Conservation (phyloP, 495 filamentous ascomycete species). For the Clohesyomyces aquaticus region DNA sequence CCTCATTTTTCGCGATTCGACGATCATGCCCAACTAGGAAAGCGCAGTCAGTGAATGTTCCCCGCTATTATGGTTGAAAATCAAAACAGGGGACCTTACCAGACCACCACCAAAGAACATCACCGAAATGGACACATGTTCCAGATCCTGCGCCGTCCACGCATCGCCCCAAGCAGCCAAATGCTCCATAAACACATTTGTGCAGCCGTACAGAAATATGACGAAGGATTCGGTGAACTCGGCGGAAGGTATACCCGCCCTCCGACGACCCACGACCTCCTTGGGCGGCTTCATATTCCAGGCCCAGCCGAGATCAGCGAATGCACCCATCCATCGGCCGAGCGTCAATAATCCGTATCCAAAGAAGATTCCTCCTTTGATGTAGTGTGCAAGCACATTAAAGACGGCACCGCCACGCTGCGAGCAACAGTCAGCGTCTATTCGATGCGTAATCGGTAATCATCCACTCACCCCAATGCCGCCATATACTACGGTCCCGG, state of each 20-base stretch:
- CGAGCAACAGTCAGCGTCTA: conserved; percentile 13
- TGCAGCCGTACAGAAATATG: conserved; percentile 85
- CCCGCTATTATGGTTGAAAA: conserved; percentile 11
- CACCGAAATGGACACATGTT: conserved; percentile 90
- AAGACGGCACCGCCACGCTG: conserved; percentile 67
- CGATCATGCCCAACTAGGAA: conserved; percentile 80
- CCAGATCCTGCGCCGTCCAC: conserved; percentile 80
- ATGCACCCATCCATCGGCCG: conserved; percentile 88
- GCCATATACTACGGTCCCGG: conserved; percentile 69
- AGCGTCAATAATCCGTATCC: conserved; percentile 90
- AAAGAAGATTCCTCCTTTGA: conserved; percentile 98
- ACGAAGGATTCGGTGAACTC: conserved; percentile 88
- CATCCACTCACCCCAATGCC: conserved; percentile 66
- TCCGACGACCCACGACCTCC: conserved; percentile 60
- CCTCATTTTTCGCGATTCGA: conserved; percentile 76
- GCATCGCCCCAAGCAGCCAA: conserved; percentile 68
- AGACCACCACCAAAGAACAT: conserved; percentile 96
- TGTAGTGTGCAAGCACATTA: conserved; percentile 88
- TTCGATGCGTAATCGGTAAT: background rate
- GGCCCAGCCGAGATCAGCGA: conserved; percentile 90
- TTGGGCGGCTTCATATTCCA: conserved; percentile 84
- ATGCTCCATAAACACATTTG: conserved; percentile 93
- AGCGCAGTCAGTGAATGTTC: conserved; percentile 26
- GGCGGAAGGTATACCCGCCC: conserved; percentile 70
- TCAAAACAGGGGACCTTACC: conserved; percentile 63